Evolutionary conservation across 208 protist species (phyloP).

Genomic region (Leishmania tropica): DNA sequence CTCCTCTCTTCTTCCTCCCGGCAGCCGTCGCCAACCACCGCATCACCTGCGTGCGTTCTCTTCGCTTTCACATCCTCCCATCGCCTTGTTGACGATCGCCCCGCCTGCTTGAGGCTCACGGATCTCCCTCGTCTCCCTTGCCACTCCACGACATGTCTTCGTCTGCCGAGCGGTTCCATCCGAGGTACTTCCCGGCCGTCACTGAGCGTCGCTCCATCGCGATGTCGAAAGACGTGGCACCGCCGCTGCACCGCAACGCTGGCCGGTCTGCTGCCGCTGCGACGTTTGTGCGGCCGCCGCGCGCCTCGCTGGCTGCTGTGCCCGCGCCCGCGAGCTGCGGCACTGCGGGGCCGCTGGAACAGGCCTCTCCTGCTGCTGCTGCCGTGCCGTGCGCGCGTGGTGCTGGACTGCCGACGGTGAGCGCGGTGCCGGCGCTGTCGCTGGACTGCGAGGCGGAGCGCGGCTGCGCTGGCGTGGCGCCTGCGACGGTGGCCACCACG

Average conservation of each 20-base stretch:
- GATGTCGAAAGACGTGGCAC: too few relatives aligned
- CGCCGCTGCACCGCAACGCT: slow-evolving; percentile 3
- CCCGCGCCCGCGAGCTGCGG: neutral
- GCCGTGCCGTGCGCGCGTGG: slow-evolving; percentile 15
- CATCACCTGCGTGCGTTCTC: neutral
- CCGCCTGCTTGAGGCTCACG: neutral
- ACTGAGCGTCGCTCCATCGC: slow-evolving; percentile 13
- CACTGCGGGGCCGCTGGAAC: neutral
- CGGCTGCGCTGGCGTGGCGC: neutral
- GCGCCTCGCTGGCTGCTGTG: slow-evolving; percentile 26
- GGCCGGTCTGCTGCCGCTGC: slow-evolving; percentile 13
- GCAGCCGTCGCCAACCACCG: neutral
- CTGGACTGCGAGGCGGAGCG: slow-evolving; percentile 13
- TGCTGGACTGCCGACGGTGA: slow-evolving; percentile 18
- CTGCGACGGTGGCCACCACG: neutral
- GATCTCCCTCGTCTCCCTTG: neutral
- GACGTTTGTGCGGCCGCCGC: slow-evolving; percentile 68
- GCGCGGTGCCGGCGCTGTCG: slow-evolving; percentile 34
- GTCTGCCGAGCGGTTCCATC: neutral
- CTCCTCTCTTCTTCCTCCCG: neutral
- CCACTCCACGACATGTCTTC: slow-evolving; percentile 6
- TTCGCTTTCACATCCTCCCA: neutral
- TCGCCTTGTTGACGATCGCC: neutral
- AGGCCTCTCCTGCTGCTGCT: neutral
- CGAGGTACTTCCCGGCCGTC: too few relatives aligned